Evolutionary conservation across 2,329 filamentous ascomycete genomes (phyloP).

Genomic region (Talaromyces sp.): DNA sequence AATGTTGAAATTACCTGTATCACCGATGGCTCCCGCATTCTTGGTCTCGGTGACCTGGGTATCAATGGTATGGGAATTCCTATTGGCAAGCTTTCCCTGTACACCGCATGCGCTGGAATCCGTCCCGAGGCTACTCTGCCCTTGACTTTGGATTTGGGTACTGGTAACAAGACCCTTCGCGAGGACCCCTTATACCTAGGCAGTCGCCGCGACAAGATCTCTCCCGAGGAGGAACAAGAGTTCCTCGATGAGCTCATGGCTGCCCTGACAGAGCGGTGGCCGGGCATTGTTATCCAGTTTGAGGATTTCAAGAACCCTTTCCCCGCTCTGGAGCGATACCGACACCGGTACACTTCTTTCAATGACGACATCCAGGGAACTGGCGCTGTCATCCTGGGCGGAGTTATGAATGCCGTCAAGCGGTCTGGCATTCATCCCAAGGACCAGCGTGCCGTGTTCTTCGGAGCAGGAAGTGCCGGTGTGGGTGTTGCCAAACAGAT

Average conservation of each 20-base stretch:
- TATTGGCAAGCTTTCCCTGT: slow-evolving; percentile 91
- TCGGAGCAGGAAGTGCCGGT: slow-evolving; percentile 91
- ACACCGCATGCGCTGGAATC: slow-evolving; percentile 93
- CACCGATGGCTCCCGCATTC: slow-evolving; percentile 89
- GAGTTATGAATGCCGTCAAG: slow-evolving; percentile 72
- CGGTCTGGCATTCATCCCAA: slow-evolving; percentile 78
- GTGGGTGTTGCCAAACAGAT: slow-evolving; percentile 98
- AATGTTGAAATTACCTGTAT: slow-evolving; percentile 94
- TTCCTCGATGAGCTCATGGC: slow-evolving; percentile 98
- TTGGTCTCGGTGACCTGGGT: slow-evolving; percentile 87
- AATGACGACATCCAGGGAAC: slow-evolving; percentile 99
- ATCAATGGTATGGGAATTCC: slow-evolving; percentile 98
- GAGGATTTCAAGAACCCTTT: slow-evolving; percentile 99
- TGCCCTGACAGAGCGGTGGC: slow-evolving; percentile 74
- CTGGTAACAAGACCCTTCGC: slow-evolving; percentile 58
- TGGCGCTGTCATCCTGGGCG: slow-evolving; percentile 87
- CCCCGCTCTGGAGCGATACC: slow-evolving; percentile 85
- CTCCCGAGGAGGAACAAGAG: slow-evolving; percentile 72
- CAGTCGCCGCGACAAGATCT: slow-evolving; percentile 75
- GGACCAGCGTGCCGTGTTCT: slow-evolving; percentile 92
- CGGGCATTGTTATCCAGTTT: slow-evolving; percentile 78
- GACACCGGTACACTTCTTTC: slow-evolving; percentile 87
- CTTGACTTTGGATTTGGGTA: slow-evolving; percentile 60
- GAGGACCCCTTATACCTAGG: slow-evolving; percentile 90
- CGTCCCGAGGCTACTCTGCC: slow-evolving; percentile 67